Base-by-base conservation (phyloP, 331 rosid species). In the Cydonia oblonga region DNA sequence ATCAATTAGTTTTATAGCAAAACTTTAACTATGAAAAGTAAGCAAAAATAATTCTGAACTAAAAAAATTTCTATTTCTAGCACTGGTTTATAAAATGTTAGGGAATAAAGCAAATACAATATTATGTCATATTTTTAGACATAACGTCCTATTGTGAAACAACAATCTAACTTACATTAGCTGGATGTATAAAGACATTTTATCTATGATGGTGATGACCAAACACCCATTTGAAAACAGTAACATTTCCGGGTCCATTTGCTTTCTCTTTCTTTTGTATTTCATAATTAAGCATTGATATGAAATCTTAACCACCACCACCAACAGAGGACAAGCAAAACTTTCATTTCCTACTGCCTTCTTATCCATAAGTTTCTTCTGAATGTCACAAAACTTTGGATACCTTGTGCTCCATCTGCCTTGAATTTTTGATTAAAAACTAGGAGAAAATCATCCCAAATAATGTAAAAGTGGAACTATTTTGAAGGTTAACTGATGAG, bases 241-340 rank as follows among this genome's bases (percentile, higher is more conserved):
- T 4, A 67, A 76, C 72, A 62, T 67, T 42, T 38, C 18, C 52
- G 76, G 84, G 83, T 72, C 85, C 90, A 77, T 20, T 70, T 5
- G 9, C 15, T 68, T 28, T 40, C 8, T 49, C n/a, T 75, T 68
- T 57, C 12, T 40, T 54, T 52, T 75, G 66, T 6, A 24, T 73
- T 51, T 71, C 66, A 68, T 71, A 24, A 71, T 68, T 75, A 30
- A 38, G 30, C 71, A 65, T 69, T 58, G 90, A 85, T 75, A 81
- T 35, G 83, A 85, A 83, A 76, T 78, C 79, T 58, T 74, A 87
- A 87, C 88, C 76, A 78, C 87, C 85, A 38, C 38, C 38, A 33
- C 3, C 38, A 38, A 0, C 33, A 54, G 52, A 72, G n/a, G 75
- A 58, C 80, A 86, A 72, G 38, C 63, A 77, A 70, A 61, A 18